Evolutionary conservation across 495 filamentous ascomycete species (phyloP).

Genomic region (Penicillium simplicissimum): DNA sequence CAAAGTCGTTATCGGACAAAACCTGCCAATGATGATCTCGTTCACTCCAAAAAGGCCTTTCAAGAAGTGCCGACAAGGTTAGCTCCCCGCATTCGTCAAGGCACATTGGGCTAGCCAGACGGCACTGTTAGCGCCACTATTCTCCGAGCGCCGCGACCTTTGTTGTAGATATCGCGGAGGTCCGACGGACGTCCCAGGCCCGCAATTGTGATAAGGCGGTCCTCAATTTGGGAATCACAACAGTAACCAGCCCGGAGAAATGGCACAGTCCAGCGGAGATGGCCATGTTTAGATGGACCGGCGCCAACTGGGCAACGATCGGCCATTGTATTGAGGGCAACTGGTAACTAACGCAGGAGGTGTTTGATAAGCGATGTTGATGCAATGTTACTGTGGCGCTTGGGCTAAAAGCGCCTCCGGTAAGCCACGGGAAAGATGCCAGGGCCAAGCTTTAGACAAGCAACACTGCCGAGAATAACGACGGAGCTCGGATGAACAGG

Average conservation of each 20-base stretch:
- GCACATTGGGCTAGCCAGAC: not conserved
- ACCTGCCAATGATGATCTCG: not conserved
- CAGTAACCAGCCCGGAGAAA: not conserved
- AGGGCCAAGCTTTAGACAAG: constrained; percentile 22
- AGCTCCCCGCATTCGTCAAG: constrained; percentile 14
- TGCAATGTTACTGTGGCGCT: constrained; percentile 27
- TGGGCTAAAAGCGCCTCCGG: constrained; percentile 1
- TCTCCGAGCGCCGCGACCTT: not conserved
- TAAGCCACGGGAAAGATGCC: constrained; percentile 3
- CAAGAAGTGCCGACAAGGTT: not conserved
- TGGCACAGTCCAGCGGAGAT: constrained; percentile 7
- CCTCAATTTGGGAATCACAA: not conserved
- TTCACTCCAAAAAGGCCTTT: not conserved
- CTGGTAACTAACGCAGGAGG: not conserved
- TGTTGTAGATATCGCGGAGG: constrained; percentile 1
- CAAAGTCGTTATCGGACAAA: not conserved
- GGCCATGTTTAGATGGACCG: constrained; percentile 9
- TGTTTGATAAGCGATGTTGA: constrained; percentile 17
- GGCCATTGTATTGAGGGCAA: not conserved
- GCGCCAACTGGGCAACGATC: constrained; percentile 17
- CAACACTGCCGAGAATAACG: constrained; percentile 10
- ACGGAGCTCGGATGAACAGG: not conserved
- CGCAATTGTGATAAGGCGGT: constrained; percentile 7
- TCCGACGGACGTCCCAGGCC: constrained; percentile 10
- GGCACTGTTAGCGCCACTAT: not conserved